These are phyloP conservation scores for Kodamaea nitidulidarum DNA, from an alignment of 805 yeast genomes.

Conservation along the genomic window DNA sequence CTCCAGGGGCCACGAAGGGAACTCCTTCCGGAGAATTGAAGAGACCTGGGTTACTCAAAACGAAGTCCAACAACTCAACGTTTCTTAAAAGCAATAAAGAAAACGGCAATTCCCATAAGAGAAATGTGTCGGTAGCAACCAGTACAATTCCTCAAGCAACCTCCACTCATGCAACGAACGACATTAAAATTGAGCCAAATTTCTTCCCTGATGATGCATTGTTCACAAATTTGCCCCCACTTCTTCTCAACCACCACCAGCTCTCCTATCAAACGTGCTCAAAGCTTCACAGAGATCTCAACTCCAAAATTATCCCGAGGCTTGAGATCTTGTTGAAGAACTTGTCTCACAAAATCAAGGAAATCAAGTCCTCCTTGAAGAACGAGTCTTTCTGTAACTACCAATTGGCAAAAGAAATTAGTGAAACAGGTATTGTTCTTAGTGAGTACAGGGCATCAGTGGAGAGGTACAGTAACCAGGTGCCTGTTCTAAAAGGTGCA, in stretches of 20 bases:
- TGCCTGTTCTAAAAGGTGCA: constrained; percentile 29
- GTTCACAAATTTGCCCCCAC: constrained; percentile 27
- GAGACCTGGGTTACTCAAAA: constrained; percentile 22
- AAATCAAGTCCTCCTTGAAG: constrained; percentile 35
- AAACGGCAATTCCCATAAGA: constrained; percentile 13
- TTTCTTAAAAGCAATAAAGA: constrained; percentile 18
- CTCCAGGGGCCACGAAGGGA: background rate
- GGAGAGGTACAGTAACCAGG: constrained; percentile 31
- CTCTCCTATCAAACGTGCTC: constrained; percentile 21
- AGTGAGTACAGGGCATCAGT: constrained; percentile 28
- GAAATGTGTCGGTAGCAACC: constrained; percentile 11
- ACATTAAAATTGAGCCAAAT: constrained; percentile 19
- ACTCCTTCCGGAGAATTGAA: constrained; percentile 7
- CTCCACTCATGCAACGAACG: constrained; percentile 10
- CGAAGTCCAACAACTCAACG: constrained; percentile 21
- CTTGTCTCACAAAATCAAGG: constrained; percentile 36
- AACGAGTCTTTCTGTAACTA: constrained; percentile 41
- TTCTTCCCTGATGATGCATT: constrained; percentile 24
- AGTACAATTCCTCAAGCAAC: background rate
- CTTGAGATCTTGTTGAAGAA: constrained; percentile 34
- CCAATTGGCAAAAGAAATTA: constrained; percentile 39
- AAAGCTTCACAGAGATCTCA: constrained; percentile 31
- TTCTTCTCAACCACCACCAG: constrained; percentile 34
- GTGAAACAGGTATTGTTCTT: constrained; percentile 56
- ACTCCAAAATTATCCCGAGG: constrained; percentile 31